A percentile compares a stretch with the other conserved stretches of the same genome.
Evolutionary conservation across 768 basidiomycete genomes (phyloP).

Genomic region (Suillus subaureus): DNA sequence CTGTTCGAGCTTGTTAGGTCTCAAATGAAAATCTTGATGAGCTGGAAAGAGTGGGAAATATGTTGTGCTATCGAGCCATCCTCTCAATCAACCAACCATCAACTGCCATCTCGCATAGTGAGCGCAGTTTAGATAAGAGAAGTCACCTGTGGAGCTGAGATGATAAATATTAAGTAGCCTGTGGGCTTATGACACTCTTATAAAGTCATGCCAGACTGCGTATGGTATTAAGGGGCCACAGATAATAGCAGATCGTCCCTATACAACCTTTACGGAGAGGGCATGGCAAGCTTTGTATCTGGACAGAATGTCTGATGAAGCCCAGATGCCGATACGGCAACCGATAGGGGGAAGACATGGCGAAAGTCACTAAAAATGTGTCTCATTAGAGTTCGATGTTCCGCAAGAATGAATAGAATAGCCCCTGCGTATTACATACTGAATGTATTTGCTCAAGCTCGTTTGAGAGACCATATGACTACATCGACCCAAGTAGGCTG

Average conservation of each 20-base stretch:
- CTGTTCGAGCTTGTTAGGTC: not conserved
- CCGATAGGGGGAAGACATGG: not conserved
- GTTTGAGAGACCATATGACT: not conserved
- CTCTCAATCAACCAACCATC: conserved; percentile 2
- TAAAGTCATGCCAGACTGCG: not conserved
- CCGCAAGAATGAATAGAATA: not conserved
- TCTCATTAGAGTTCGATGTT: not conserved
- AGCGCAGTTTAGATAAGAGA: not conserved
- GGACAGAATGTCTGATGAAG: not conserved
- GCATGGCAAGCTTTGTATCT: too few relatives aligned
- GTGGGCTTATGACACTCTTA: not conserved
- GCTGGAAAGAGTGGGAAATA: conserved; percentile 8
- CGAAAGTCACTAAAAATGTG: not conserved
- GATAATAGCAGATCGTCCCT: not conserved
- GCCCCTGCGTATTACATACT: conserved; percentile 6
- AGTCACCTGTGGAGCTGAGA: not conserved
- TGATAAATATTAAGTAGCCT: not conserved
- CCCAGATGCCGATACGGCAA: not conserved
- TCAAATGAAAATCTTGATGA: not conserved
- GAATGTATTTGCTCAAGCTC: not conserved
- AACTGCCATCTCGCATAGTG: conserved; percentile 2
- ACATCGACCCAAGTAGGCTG: not conserved
- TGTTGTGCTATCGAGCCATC: not conserved
- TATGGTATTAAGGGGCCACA: not conserved
- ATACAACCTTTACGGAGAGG: not conserved